Base-by-base conservation (phyloP, 1,139 yeast genomes). In the Yamadazyma friedrichii region DNA sequence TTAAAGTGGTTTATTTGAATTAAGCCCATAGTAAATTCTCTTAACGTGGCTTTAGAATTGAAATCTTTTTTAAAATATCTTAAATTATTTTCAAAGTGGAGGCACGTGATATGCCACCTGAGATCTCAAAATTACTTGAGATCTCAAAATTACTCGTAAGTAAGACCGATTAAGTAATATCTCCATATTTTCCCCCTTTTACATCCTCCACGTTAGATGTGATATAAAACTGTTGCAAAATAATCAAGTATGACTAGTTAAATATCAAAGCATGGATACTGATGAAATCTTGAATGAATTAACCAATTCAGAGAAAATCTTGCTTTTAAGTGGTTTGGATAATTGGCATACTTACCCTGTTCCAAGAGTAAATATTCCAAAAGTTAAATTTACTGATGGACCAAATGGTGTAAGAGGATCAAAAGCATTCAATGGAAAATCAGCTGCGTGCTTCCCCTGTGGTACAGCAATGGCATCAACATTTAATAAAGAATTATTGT, bases 311-410 rank as follows among this genome's bases (percentile, higher is more conserved):
- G 82, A 79, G 52, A 79, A 79, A 53, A 60, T 73, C 50, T 50
- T 62, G 8, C 64, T 79, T 34, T 51, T 75, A 35, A 64, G 78
- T 15, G 81, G 80, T 27, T 57, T 60, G 42, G 80, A 77, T 54
- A 64, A 65, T 53, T 80, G 85, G 84, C 81, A 76, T 53, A 78
- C 85, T 1, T 57, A 55, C 31, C 61, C 74, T 2, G 59, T 80
- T 16, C 69, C 65, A 37, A 59, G 82, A 43, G 59, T 76, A 39
- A 59, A 61, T 27, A 60, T 79, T 32, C 66, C 55, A 42, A 48
- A 55, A 15, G 47, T 61, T 10, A 53, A 67, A 32, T 57, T 61
- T 20, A 56, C 61, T 20, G 69, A 65, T 47, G 70, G 69, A 5
- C 70, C 70, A 31, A 65, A 65, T 48, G 69, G 70, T 27, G 49